Evolutionary conservation across 768 basidiomycete species (phyloP).

Genomic region (Phlebiopsis gigantea): DNA sequence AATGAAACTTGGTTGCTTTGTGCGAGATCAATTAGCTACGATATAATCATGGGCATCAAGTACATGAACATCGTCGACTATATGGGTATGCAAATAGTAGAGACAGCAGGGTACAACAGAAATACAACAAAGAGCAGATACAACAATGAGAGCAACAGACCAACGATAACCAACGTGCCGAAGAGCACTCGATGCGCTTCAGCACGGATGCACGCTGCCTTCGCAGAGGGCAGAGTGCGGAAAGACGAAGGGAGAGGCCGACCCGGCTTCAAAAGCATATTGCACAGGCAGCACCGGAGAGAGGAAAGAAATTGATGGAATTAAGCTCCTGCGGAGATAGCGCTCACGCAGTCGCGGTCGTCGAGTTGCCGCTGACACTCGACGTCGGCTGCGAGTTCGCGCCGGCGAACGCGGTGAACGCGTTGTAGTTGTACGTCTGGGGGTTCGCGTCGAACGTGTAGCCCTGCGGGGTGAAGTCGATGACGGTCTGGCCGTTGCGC

Average conservation of each 20-base stretch:
- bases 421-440: conserved; percentile 56
- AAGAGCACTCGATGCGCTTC: neutral
- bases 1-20: too few species aligned
- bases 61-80: neutral
- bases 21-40: neutral
- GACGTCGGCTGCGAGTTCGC: neutral
- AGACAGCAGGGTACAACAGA: neutral
- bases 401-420: conserved; percentile 37
- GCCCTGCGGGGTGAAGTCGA: conserved; percentile 41
- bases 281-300: conserved; percentile 1
- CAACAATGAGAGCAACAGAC: neutral
- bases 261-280: conserved; percentile 4
- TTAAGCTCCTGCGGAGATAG: too few species aligned
- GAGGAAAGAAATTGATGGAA: neutral
- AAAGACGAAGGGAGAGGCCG: neutral
- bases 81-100: neutral
- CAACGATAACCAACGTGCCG: neutral
- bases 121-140: neutral
- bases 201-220: neutral
- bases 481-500: conserved; percentile 44
- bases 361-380: neutral
- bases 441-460: conserved; percentile 34
- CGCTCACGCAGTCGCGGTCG: neutral
- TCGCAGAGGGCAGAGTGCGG: neutral
- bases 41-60: neutral